A percentile compares a stretch with the other conserved stretches of the same genome.
phyloP scores from a whole-genome alignment of 2,329 filamentous ascomycete genomes.

The Cryphonectria japonica region DNA sequence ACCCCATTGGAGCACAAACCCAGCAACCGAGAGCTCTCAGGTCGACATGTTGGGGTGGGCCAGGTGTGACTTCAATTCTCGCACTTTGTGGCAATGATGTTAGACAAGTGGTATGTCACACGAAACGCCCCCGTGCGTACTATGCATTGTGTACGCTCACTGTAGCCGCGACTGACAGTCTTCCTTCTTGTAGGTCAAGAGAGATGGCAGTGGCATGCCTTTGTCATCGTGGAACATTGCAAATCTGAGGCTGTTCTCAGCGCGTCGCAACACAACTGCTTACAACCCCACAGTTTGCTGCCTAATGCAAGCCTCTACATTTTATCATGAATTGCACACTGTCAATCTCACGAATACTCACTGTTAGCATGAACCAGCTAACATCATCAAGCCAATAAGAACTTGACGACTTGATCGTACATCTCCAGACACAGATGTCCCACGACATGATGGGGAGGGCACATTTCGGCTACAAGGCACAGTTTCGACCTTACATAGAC shows the following conservation, averaged over 20 bases:
- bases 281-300: not conserved
- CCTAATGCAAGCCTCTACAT: not conserved
- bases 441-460: constrained; percentile 7
- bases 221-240: not conserved
- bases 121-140: not conserved
- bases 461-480: constrained; percentile 7
- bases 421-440: not conserved
- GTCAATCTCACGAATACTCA: not conserved
- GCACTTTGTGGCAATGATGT: not conserved
- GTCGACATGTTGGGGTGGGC: not conserved
- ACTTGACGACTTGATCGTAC: constrained; percentile 3
- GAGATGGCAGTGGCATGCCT: not conserved
- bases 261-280: not conserved
- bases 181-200: not conserved
- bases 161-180: not conserved
- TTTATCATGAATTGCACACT: not conserved
- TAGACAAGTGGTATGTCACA: not conserved
- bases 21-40: not conserved
- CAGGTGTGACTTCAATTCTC: not conserved
- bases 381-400: constrained; percentile 6
- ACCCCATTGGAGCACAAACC: not conserved
- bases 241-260: not conserved
- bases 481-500: not conserved
- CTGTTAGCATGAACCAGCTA: constrained; percentile 1
- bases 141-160: not conserved